phyloP scores from a whole-genome alignment of 805 yeast species.

The Ogataea siamensis region DNA sequence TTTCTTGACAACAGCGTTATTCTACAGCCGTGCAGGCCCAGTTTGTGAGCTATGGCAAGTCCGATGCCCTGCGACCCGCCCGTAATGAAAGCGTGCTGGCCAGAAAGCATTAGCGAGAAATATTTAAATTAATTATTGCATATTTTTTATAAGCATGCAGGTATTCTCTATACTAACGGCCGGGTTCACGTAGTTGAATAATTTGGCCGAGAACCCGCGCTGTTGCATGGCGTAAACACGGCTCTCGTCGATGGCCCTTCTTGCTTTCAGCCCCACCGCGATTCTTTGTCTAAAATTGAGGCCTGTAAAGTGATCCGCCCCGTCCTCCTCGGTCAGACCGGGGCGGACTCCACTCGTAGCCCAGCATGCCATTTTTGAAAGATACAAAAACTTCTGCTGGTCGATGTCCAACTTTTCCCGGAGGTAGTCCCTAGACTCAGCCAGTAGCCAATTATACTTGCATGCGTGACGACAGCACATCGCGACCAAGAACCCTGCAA shows the following conservation, averaged over 20 bases:
- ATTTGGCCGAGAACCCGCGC: conserved; percentile 41
- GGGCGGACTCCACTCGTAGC: conserved; percentile 71
- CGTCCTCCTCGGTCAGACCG: conserved; percentile 38
- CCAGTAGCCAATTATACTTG: conserved; percentile 52
- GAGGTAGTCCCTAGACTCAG: conserved; percentile 44
- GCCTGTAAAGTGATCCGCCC: conserved; percentile 45
- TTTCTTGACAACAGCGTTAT: conserved; percentile 53
- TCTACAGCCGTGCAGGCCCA: conserved; percentile 52
- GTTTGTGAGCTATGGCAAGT: conserved; percentile 45
- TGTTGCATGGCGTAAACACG: conserved; percentile 49
- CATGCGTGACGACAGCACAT: conserved; percentile 94
- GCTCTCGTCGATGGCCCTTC: conserved; percentile 74
- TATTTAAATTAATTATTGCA: background rate
- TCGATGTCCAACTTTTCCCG: conserved; percentile 30
- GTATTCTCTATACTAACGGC: conserved; percentile 67
- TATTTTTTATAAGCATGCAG: conserved; percentile 26
- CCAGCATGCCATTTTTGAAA: conserved; percentile 79
- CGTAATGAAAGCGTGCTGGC: conserved; percentile 48
- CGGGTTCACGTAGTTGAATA: conserved; percentile 57
- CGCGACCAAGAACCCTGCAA: conserved; percentile 70
- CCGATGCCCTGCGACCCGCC: conserved; percentile 78
- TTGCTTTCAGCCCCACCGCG: conserved; percentile 60
- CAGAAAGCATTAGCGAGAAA: conserved; percentile 7
- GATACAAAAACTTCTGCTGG: conserved; percentile 32
- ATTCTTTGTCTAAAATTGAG: conserved; percentile 50